phyloP scores from a whole-genome alignment of 2,329 filamentous ascomycete species.

The Aspergillus thermomutatus region DNA sequence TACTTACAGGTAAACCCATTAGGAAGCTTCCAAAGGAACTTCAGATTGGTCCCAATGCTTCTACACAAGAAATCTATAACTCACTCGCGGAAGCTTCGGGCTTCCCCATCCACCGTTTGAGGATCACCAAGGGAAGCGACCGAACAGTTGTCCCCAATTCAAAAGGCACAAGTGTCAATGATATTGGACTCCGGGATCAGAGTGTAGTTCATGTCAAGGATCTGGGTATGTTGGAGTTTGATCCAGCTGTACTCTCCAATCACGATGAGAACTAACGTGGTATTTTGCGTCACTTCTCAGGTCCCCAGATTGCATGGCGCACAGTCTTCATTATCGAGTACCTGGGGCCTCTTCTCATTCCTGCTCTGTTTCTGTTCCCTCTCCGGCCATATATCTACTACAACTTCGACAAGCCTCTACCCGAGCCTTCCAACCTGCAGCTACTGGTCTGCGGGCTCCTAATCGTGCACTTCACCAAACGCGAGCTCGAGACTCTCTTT shows the following conservation, averaged over 20 bases:
- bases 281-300: slow-evolving; percentile 43
- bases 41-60: slow-evolving; percentile 50
- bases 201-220: slow-evolving; percentile 82
- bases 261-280: slow-evolving; percentile 18
- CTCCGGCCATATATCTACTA: slow-evolving; percentile 71
- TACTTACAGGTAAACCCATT: slow-evolving; percentile 57
- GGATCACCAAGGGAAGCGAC: slow-evolving; percentile 64
- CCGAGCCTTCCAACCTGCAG: slow-evolving; percentile 62
- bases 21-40: slow-evolving; percentile 57
- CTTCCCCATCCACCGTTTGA: slow-evolving; percentile 57
- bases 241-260: background rate
- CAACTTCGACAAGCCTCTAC: slow-evolving; percentile 45
- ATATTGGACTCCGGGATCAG: slow-evolving; percentile 56
- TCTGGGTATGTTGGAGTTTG: slow-evolving; percentile 61
- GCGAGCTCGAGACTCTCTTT: slow-evolving; percentile 90
- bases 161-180: slow-evolving; percentile 50
- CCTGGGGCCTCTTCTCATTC: slow-evolving; percentile 83
- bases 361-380: slow-evolving; percentile 67
- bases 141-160: slow-evolving; percentile 55
- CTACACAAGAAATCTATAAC: slow-evolving; percentile 55
- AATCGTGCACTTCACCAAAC: slow-evolving; percentile 84
- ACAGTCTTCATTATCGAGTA: slow-evolving; percentile 97
- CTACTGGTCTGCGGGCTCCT: slow-evolving; percentile 71
- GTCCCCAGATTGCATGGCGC: slow-evolving; percentile 84
- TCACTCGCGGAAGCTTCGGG: slow-evolving; percentile 53